These are phyloP conservation scores for Dactylonectria estremocensis DNA, from an alignment of 2,329 filamentous ascomycete genomes.

Conservation along the genomic window DNA sequence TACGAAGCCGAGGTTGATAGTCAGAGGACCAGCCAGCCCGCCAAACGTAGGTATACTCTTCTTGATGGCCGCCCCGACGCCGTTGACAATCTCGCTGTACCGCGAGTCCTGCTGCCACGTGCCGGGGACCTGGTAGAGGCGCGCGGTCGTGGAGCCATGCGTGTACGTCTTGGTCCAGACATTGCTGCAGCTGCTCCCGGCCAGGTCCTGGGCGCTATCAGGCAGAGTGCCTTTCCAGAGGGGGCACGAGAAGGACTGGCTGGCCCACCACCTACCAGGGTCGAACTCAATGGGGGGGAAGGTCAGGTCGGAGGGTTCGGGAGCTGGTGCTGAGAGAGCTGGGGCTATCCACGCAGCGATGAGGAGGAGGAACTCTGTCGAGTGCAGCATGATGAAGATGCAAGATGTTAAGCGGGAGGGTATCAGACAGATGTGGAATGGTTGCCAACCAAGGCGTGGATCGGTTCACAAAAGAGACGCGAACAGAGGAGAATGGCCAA, in stretches of 20 bases:
- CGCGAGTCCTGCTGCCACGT: slow-evolving; percentile 21
- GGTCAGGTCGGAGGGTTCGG: not conserved
- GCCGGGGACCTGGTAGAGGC: slow-evolving; percentile 33
- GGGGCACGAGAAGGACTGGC: slow-evolving; percentile 24
- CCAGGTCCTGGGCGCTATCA: slow-evolving; percentile 27
- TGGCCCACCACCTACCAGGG: slow-evolving; percentile 5
- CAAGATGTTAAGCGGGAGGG: not conserved
- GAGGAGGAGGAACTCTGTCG: not conserved
- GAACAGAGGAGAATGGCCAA: not conserved
- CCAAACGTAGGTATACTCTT: slow-evolving; percentile 25
- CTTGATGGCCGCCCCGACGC: slow-evolving; percentile 28
- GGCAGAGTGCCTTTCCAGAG: slow-evolving; percentile 31
- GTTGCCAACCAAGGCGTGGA: not conserved
- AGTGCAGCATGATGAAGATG: not conserved
- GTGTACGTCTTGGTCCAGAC: slow-evolving; percentile 16
- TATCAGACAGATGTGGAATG: not conserved
- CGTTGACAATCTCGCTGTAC: slow-evolving; percentile 33
- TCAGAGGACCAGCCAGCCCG: slow-evolving; percentile 22
- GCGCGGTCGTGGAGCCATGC: slow-evolving; percentile 23
- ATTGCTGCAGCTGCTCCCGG: slow-evolving; percentile 23
- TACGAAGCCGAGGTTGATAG: slow-evolving; percentile 32
- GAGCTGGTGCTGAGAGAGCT: not conserved
- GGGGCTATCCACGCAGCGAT: not conserved
- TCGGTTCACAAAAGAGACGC: not conserved
- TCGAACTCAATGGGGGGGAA: slow-evolving; percentile 10